Evolutionary conservation across 1,139 yeast genomes (phyloP), one percentile per base, ranked within the genome.

Genomic region (Suhomyces terraborum): DNA sequence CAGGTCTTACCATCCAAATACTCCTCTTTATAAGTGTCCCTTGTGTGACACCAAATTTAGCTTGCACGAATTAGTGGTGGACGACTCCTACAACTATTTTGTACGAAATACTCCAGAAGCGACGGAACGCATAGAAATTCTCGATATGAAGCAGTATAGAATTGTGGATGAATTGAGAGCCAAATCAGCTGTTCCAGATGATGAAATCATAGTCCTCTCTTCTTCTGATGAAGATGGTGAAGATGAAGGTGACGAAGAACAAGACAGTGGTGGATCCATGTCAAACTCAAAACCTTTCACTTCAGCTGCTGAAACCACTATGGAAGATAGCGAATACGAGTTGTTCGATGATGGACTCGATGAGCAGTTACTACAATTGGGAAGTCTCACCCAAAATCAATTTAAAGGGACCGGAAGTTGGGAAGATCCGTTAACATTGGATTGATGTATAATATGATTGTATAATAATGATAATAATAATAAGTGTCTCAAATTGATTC

Each of bases 41-140:
- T 54, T 72, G 12, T 73, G 78, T 47, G 73, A 71, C 49, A 50
- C 41, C 16, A 43, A 52, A 30, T 72, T 73, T 46, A 62, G 61
- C 8, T 53, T 72, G 32, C 58, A 56, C 45, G 73, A 69, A 35
- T 51, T 73, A 23, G 57, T 56, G 38, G 69, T 73, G 18, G 67
- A 73, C 34, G 75, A 71, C 43, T 61, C 69, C 2, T 69, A 63
- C 55, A 73, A 73, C 45, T 73, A 61, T 48, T 72, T 73, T 44
- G 66, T 73, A 25, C 69, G 67, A 47, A 62, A 64, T 26, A 68
- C 76, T 0, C 73, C 75, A 1, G 47, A 43, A 37, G 59, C 63
- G 18, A 59, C 67, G 3, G 65, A 65, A 29, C 50, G 68, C 39
- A 64, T 73, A 3, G 76, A 72, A 48, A 51, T 73, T 21, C 45